These are phyloP conservation scores for Xylaria acuta DNA, from an alignment of 495 filamentous ascomycete genomes.

Conservation along the genomic window DNA sequence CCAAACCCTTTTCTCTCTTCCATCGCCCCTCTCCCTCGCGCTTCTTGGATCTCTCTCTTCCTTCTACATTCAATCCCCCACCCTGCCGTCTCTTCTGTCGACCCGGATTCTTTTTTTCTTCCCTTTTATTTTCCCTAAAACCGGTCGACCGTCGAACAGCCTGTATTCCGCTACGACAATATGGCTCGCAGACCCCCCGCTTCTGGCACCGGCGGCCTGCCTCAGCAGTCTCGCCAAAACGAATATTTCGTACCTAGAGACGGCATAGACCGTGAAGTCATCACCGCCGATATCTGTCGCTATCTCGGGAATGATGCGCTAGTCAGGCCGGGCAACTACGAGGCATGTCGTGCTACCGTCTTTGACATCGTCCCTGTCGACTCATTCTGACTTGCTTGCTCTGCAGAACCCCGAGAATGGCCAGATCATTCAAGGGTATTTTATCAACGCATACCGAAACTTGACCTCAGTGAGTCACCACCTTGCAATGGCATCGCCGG, in stretches of 20 bases:
- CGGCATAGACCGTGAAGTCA: constrained; percentile 91
- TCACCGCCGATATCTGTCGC: constrained; percentile 92
- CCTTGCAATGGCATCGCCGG: neutral
- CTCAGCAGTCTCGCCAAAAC: constrained; percentile 66
- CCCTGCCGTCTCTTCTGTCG: constrained; percentile 27
- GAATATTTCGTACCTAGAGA: constrained; percentile 89
- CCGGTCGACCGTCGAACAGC: constrained; percentile 37
- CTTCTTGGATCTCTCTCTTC: constrained; percentile 33
- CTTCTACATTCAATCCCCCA: constrained; percentile 25
- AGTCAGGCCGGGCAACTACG: constrained; percentile 81
- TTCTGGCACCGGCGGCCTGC: constrained; percentile 37
- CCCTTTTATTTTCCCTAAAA: constrained; percentile 29
- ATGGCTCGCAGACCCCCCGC: constrained; percentile 43
- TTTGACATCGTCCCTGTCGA: constrained; percentile 3
- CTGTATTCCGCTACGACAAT: constrained; percentile 10
- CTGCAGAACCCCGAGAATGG: constrained; percentile 56
- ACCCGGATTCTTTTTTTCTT: constrained; percentile 27
- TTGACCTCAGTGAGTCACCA: constrained; percentile 75
- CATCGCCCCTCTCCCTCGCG: constrained; percentile 37
- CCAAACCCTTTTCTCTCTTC: constrained; percentile 41
- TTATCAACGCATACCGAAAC: constrained; percentile 86
- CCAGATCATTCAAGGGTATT: constrained; percentile 72
- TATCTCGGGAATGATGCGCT: constrained; percentile 92
- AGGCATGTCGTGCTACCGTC: constrained; percentile 58
- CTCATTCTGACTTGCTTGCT: constrained; percentile 31